Conservation (phyloP, 768 basidiomycete genomes). For the Trametopsis cervina region DNA sequence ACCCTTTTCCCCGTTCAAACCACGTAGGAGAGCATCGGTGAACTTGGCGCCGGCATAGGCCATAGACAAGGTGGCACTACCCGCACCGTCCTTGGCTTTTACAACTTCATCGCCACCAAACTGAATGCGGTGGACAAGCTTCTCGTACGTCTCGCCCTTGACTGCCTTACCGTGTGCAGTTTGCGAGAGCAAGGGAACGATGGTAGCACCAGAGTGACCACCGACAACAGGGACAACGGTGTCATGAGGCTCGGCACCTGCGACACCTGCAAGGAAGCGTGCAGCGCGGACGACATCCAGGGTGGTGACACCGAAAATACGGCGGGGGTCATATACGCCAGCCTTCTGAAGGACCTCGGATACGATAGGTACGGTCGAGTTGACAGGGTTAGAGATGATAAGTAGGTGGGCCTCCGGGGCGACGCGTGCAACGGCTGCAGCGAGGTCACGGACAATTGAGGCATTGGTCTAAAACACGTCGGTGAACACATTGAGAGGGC, state of each 20-base stretch:
- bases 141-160: conserved; percentile 64
- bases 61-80: conserved; percentile 73
- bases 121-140: conserved; percentile 90
- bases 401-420: conserved; percentile 89
- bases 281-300: conserved; percentile 96
- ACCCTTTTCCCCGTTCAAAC: conserved; percentile 59
- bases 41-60: conserved; percentile 74
- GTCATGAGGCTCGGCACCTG: conserved; percentile 57
- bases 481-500: no score
- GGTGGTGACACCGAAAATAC: conserved; percentile 94
- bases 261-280: conserved; percentile 76
- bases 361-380: conserved; percentile 96
- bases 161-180: conserved; percentile 61
- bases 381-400: conserved; percentile 99
- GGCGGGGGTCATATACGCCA: conserved; percentile 85
- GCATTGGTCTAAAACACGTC: conserved; percentile 83
- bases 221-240: conserved; percentile 82
- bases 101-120: conserved; percentile 99
- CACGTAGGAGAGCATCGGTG: conserved; percentile 52
- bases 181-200: conserved; percentile 94
- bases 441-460: conserved; percentile 95
- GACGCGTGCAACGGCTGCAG: conserved; percentile 77
- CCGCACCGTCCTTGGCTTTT: conserved; percentile 90
- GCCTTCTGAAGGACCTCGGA: conserved; percentile 86
- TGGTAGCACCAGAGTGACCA: conserved; percentile 96